These are phyloP conservation scores for Clohesyomyces aquaticus DNA, from an alignment of 495 filamentous ascomycete genomes.

Conservation along the genomic window DNA sequence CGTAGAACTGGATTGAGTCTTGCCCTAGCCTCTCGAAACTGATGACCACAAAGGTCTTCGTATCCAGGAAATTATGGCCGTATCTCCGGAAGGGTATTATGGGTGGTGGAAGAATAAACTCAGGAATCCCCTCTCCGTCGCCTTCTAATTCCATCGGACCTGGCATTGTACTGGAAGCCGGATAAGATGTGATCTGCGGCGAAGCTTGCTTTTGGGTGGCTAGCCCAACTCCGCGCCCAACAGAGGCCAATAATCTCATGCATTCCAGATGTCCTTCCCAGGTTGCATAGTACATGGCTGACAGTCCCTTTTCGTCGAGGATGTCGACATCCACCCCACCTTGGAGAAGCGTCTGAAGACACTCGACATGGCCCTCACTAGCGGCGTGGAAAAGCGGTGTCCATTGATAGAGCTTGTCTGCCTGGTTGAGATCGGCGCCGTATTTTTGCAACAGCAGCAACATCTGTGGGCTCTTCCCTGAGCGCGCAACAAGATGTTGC, in stretches of 20 bases:
- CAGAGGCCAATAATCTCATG: constrained; percentile 74
- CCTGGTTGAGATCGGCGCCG: constrained; percentile 88
- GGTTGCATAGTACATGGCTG: constrained; percentile 96
- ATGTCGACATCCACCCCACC: constrained; percentile 73
- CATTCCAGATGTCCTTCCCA: constrained; percentile 98
- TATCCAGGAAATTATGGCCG: constrained; percentile 97
- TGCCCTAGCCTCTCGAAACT: constrained; percentile 73
- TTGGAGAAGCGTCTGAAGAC: constrained; percentile 75
- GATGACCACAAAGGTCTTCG: constrained; percentile 91
- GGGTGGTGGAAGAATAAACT: constrained; percentile 89
- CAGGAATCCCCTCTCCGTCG: constrained; percentile 84
- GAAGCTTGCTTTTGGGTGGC: constrained; percentile 24
- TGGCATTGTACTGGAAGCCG: constrained; percentile 49
- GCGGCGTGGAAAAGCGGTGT: constrained; percentile 95
- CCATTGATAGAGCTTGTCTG: constrained; percentile 96
- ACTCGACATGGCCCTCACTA: constrained; percentile 91
- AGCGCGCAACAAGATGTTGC: constrained; percentile 95
- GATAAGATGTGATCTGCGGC: constrained; percentile 37
- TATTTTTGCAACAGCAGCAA: constrained; percentile 79
- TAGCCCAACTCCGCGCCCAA: constrained; percentile 41
- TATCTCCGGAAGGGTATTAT: constrained; percentile 94
- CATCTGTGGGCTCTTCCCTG: constrained; percentile 76
- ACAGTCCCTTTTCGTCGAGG: constrained; percentile 86
- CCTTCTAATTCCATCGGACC: constrained; percentile 71
- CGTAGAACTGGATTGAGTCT: constrained; percentile 85